phyloP scores from a whole-genome alignment of 768 basidiomycete species.

The Lentinula raphanica region DNA sequence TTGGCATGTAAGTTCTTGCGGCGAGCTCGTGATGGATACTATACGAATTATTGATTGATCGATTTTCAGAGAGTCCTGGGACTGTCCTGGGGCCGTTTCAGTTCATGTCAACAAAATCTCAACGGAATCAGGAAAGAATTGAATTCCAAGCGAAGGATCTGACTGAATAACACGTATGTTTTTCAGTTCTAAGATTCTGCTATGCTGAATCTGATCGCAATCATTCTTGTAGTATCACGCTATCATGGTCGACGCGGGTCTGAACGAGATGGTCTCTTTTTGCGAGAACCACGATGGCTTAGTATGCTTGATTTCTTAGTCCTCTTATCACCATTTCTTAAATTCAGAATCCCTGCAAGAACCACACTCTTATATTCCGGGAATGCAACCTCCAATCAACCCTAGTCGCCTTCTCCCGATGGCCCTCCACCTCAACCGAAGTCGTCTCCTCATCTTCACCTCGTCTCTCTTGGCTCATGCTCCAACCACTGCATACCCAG shows the following conservation, averaged over 20 bases:
- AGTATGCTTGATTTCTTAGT: constrained; percentile 25
- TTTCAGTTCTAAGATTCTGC: not conserved
- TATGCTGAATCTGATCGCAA: not conserved
- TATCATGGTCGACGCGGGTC: constrained; percentile 50
- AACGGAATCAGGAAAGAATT: constrained; percentile 52
- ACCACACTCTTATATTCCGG: constrained; percentile 72
- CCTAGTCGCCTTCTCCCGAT: constrained; percentile 69
- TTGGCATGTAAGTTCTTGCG: constrained; percentile 50
- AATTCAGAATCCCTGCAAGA: no score
- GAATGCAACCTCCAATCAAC: constrained; percentile 64
- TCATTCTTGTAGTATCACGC: constrained; percentile 35
- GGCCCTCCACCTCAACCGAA: constrained; percentile 72
- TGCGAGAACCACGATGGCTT: constrained; percentile 33
- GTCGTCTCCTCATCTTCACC: constrained; percentile 79
- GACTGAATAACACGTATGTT: constrained; percentile 78
- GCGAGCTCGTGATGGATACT: not conserved
- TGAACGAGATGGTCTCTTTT: constrained; percentile 40
- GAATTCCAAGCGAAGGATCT: constrained; percentile 58
- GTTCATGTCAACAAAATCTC: constrained; percentile 61
- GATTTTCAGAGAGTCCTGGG: constrained; percentile 50
- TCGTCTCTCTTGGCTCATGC: constrained; percentile 68
- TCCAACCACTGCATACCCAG: constrained; percentile 55
- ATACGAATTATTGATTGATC: not conserved
- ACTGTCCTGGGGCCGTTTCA: constrained; percentile 61
- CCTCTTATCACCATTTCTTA: no score